These are phyloP conservation scores for Alternaria postmessia DNA, from an alignment of 2,329 filamentous ascomycete genomes.

Conservation along the genomic window DNA sequence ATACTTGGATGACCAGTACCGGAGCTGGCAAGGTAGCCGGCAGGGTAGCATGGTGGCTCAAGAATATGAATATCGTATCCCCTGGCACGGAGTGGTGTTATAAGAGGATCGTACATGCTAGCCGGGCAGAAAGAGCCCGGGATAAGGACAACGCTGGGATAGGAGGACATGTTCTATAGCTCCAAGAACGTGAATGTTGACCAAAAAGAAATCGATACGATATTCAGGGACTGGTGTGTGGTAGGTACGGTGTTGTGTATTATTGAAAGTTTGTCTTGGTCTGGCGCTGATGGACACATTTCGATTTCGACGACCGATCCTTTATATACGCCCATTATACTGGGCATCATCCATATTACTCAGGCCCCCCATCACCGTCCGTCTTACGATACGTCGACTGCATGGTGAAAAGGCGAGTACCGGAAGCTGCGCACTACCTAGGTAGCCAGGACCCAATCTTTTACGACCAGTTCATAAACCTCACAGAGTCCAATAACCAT, in stretches of 20 bases:
- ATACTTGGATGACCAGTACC: conserved; percentile 22
- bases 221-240: background rate
- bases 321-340: background rate
- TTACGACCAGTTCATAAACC: background rate
- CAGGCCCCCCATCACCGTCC: no score
- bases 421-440: background rate
- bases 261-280: background rate
- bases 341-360: background rate
- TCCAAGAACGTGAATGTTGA: background rate
- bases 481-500: background rate
- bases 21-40: conserved; percentile 10
- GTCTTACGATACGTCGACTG: background rate
- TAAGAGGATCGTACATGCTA: conserved; percentile 26
- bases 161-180: conserved; percentile 13
- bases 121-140: conserved; percentile 35
- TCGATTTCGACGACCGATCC: background rate
- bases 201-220: background rate
- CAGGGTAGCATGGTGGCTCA: conserved; percentile 23
- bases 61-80: conserved; percentile 28
- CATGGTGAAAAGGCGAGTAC: background rate
- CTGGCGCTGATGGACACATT: background rate
- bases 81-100: conserved; percentile 14
- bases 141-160: conserved; percentile 33
- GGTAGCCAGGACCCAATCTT: background rate
- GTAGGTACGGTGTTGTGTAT: background rate